A percentile compares a stretch with the other conserved stretches of the same genome.
Conservation (phyloP, 2,329 filamentous ascomycete genomes). For the Xylariaceae sp. region DNA sequence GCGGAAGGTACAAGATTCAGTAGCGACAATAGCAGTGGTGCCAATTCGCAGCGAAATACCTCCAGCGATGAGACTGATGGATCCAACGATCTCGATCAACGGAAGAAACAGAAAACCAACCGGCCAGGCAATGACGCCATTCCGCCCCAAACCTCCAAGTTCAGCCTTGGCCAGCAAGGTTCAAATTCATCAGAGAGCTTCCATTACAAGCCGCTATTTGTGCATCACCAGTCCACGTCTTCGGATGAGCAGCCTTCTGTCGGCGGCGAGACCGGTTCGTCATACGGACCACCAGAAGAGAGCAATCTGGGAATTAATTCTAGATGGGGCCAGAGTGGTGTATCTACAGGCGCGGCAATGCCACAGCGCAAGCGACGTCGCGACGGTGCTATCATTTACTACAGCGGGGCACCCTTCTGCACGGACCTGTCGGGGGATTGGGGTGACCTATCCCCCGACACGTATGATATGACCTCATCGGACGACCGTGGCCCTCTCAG, state of each 20-base stretch:
- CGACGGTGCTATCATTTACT: conserved; percentile 78
- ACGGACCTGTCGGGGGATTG: conserved; percentile 70
- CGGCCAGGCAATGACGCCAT: conserved; percentile 31
- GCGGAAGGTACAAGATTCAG: conserved; percentile 59
- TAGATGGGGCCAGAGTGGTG: conserved; percentile 37
- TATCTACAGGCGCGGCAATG: conserved; percentile 35
- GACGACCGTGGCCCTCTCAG: conserved; percentile 26
- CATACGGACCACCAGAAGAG: conserved; percentile 41
- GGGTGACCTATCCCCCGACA: conserved; percentile 42
- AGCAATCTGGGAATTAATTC: conserved; percentile 45
- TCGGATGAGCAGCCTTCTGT: conserved; percentile 43
- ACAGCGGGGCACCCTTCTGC: conserved; percentile 74
- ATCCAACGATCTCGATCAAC: conserved; percentile 35
- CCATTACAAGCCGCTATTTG: conserved; percentile 62
- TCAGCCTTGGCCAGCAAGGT: conserved; percentile 29
- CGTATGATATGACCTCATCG: conserved; percentile 42
- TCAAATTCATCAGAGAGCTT: conserved; percentile 45
- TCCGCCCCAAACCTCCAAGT: conserved; percentile 36
- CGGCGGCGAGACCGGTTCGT: conserved; percentile 44
- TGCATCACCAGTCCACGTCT: conserved; percentile 39
- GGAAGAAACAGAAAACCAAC: conserved; percentile 43
- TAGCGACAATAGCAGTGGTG: conserved; percentile 58
- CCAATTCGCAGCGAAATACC: conserved; percentile 41
- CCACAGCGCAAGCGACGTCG: conserved; percentile 49
- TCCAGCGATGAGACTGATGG: conserved; percentile 47